These are phyloP conservation scores for Posidonia oceanica DNA, from an alignment of 116 monocot genomes.

Conservation along the genomic window DNA sequence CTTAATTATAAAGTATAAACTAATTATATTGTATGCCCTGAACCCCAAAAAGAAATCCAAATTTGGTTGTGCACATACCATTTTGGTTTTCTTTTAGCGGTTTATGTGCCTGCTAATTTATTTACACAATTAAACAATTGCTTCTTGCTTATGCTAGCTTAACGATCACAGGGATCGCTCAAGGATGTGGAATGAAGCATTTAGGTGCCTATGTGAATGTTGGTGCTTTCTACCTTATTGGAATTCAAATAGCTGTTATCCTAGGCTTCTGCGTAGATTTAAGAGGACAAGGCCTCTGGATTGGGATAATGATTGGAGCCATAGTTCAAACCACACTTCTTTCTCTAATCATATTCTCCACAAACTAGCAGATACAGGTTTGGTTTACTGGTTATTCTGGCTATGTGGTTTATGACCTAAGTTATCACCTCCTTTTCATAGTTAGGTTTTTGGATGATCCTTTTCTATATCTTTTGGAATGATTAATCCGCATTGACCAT, in stretches of 20 bases:
- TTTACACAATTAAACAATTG: too few species aligned
- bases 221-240: conserved; percentile 50
- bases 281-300: conserved; percentile 56
- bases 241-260: conserved; percentile 37
- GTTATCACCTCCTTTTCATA: too few species aligned
- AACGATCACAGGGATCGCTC: conserved; percentile 33
- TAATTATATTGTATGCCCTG: too few species aligned
- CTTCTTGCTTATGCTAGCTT: too few species aligned
- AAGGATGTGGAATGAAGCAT: conserved; percentile 72
- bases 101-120: too few species aligned
- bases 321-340: conserved; percentile 20
- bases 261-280: conserved; percentile 4
- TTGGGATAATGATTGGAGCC: conserved; percentile 24
- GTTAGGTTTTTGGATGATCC: background rate
- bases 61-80: too few species aligned
- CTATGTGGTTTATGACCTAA: too few species aligned
- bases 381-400: background rate
- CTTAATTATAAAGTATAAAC: too few species aligned
- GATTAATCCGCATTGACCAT: too few species aligned
- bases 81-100: too few species aligned
- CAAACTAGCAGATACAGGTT: conserved; percentile 57
- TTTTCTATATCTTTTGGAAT: too few species aligned
- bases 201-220: conserved; percentile 60
- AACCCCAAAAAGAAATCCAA: too few species aligned
- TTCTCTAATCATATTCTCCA: conserved; percentile 27